Percentiles rank a stretch among this genome's conserved stretches.
Conservation (phyloP, 352 stramenopile species). For the Phytophthora sojae region DNA sequence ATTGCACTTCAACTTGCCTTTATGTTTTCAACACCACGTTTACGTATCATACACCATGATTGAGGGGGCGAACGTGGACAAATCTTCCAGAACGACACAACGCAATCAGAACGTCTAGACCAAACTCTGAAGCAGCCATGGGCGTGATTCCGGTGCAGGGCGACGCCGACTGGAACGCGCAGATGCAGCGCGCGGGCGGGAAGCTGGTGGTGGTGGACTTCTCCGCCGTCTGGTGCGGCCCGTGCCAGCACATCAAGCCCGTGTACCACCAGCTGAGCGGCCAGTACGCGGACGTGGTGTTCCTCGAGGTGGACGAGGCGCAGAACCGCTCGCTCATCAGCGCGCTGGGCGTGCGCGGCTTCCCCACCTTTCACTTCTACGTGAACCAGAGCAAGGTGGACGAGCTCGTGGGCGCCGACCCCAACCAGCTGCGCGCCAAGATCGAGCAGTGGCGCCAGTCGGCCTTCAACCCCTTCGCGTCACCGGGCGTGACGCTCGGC, state of each 20-base stretch:
- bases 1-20: too few species aligned
- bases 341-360: conserved; percentile 79
- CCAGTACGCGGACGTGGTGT: conserved; percentile 90
- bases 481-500: conserved; percentile 69
- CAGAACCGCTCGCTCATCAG: conserved; percentile 87
- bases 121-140: conserved; percentile 68
- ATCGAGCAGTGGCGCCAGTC: conserved; percentile 90
- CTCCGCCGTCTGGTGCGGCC: conserved; percentile 85
- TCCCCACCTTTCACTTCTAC: conserved; percentile 94
- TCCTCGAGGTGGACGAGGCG: conserved; percentile 87
- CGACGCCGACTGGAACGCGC: conserved; percentile 82
- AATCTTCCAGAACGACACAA: conserved; percentile 22
- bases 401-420: conserved; percentile 87
- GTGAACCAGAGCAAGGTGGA: conserved; percentile 89
- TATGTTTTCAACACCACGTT: too few species aligned
- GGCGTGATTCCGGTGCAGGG: conserved; percentile 75
- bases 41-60: too few species aligned
- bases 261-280: conserved; percentile 81
- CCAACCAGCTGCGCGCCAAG: conserved; percentile 83
- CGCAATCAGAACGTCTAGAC: too few species aligned
- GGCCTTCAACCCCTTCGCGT: conserved; percentile 89
- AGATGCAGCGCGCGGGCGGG: conserved; percentile 75
- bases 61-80: conserved; percentile 2
- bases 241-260: conserved; percentile 90
- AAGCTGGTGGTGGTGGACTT: conserved; percentile 93